Base-by-base conservation (phyloP, 805 yeast species). In the Candida loeiensis region DNA sequence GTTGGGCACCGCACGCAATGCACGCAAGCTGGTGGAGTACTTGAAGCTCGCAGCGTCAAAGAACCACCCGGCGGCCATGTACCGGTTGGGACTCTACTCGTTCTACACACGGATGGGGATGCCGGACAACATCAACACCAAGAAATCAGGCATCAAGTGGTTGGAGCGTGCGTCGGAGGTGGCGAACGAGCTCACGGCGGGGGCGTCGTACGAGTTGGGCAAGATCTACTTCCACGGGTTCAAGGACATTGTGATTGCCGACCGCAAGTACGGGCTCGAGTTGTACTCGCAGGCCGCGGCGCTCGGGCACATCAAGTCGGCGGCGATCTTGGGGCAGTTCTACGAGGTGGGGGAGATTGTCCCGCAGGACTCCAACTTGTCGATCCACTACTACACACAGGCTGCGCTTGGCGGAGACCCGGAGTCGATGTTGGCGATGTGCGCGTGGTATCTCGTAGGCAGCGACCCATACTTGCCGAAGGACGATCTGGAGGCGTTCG, bases 41-140 rank as follows among this genome's bases (percentile, higher is more conserved):
- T 66, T 88, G 43, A 83, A 84, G 56, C 80, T 80, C 55, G 96
- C 98, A 0, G 95, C 98, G 0, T 75, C 89, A 22, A 83, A 85
- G 57, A 88, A 86, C 54, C 99, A 91, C 60, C 89, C 97, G 0
- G 90, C 95, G n/a, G 96, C 98, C 4, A 88, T 91, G 95, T 85
- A 82, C 66, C 86, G 90, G 58, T 69, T 89, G 47, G 99, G 98
- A 3, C 71, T 87, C 31, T 88, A 90, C 51, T 83, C 88, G 27
- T 93, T 84, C 62, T 78, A 88, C 54, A 80, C 86, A 4, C 73
- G 83, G 45, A 82, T 91, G 91, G 97, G 98, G 1, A 58, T 91
- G 24, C 69, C 82, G 1, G 71, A 74, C 42, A 82, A 78, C 52
- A 66, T 80, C 14, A 79, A 74, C 38, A 81, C 87, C 16, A 85